Base-by-base conservation (phyloP, 1,139 yeast genomes). In the Debaryomyces fabryi region DNA sequence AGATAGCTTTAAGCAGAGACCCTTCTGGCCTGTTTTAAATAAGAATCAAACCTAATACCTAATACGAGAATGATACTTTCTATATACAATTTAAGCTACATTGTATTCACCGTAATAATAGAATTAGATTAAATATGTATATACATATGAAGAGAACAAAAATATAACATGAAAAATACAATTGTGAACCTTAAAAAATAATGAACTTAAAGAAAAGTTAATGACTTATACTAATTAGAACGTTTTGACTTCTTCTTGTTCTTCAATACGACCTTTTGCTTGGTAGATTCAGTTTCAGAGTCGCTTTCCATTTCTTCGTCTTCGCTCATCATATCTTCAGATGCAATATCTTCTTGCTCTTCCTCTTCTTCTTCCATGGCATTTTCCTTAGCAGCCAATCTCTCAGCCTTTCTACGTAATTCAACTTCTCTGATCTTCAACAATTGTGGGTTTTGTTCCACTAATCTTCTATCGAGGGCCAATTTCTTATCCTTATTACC, bases 391-490 rank as follows among this genome's bases (percentile, higher is more conserved):
- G 82, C 84, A 46, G 83, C 85, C 58, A 71, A 73, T 75, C 78
- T 86, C 65, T 88, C 96, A 50, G 86, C 85, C 72, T 81, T 83
- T 69, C 90, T 83, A 66, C 90, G 85, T 59, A 90, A 74, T 75
- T 92, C 97, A 52, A 92, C 96, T 41, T 89, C 97, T 78, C 97
- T 86, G 81, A 90, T 82, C 72, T 84, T 86, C 74, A 93, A 80
- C 67, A 93, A 76, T 67, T 88, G 96, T 57, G 96, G 96, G 73
- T 93, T 83, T 52, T 81, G 76, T 64, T 86, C 97, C 45, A 93
- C 95, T 66, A 93, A 79, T 72, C 89, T 89, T 76, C 84, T 85
- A 73, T 93, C 99, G 53, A 88, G 79, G 52, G 85, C 90, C 65
- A 90, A 77, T 68, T 88, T 87, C 70, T 85, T 83, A 59, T 88